Evolutionary conservation across 129 eudicot species (phyloP).

Genomic region (Artemisia tridentata): DNA sequence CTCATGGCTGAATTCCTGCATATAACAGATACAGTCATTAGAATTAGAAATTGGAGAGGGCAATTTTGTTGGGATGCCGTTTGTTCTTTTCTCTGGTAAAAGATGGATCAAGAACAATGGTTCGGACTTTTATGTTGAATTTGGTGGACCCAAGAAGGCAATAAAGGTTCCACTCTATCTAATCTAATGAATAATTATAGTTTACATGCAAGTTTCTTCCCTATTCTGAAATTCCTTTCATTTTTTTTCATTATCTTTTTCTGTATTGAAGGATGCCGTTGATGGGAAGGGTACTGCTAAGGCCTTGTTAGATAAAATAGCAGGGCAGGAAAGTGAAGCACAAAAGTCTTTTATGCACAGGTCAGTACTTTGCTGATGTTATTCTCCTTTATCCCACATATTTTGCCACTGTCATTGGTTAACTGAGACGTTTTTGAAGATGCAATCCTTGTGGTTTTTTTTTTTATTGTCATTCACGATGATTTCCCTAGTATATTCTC

Average conservation of each 20-base stretch:
- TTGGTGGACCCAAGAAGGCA: conserved; percentile 41
- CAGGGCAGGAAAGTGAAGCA: conserved; percentile 82
- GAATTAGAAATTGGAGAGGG: conserved; percentile 68
- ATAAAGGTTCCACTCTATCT: conserved; percentile 46
- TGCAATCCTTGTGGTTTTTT: neutral
- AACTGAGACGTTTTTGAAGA: conserved; percentile 7
- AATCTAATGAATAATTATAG: neutral
- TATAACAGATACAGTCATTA: conserved; percentile 54
- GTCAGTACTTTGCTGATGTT: conserved; percentile 40
- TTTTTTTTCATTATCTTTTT: conserved; percentile 8
- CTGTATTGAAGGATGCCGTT: conserved; percentile 51
- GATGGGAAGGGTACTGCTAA: conserved; percentile 83
- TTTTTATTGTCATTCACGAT: conserved; percentile 1
- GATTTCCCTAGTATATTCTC: conserved; percentile 6
- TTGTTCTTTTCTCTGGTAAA: conserved; percentile 76
- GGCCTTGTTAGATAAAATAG: conserved; percentile 69
- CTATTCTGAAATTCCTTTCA: neutral
- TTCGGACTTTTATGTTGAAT: conserved; percentile 79
- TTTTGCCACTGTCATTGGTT: neutral
- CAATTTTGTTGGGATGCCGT: conserved; percentile 82
- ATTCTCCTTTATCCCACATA: conserved; percentile 5
- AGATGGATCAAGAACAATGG: conserved; percentile 82
- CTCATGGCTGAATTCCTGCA: conserved; percentile 18
- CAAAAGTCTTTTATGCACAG: conserved; percentile 97
- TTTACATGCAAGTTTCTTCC: conserved; percentile 14